Conservation (phyloP, 306 rosid genomes). For the Castanea mollissima region DNA sequence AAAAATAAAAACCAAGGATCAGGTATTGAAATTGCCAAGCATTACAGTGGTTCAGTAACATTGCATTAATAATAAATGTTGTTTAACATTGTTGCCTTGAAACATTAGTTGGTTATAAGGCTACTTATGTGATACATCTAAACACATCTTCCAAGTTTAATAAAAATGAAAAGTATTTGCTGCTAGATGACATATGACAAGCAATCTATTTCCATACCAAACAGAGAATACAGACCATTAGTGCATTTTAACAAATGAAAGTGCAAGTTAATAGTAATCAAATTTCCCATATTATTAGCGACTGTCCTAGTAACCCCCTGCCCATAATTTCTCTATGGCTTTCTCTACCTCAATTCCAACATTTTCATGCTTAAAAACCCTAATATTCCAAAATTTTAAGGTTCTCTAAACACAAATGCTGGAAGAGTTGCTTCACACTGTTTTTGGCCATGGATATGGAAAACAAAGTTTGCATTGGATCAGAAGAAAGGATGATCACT, state of each 20-base stretch:
- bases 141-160: not conserved
- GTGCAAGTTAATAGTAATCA: not conserved
- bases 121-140: not conserved
- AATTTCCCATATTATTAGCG: not conserved
- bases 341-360: not conserved
- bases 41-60: not conserved
- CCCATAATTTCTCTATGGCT: not conserved
- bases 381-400: not conserved
- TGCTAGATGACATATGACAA: not conserved
- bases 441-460: not conserved
- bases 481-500: not conserved
- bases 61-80: too few species aligned
- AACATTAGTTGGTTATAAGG: not conserved
- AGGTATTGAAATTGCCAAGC: constrained; percentile 22
- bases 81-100: not conserved
- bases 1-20: constrained; percentile 21
- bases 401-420: not conserved
- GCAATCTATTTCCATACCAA: not conserved
- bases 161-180: not conserved
- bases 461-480: not conserved
- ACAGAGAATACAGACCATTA: not conserved
- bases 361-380: not conserved
- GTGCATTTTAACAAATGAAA: constrained; percentile 2
- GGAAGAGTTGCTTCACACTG: not conserved
- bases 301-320: not conserved